Evolutionary conservation across 345 rosid genomes (phyloP).

Genomic region (Gossypium bickii): DNA sequence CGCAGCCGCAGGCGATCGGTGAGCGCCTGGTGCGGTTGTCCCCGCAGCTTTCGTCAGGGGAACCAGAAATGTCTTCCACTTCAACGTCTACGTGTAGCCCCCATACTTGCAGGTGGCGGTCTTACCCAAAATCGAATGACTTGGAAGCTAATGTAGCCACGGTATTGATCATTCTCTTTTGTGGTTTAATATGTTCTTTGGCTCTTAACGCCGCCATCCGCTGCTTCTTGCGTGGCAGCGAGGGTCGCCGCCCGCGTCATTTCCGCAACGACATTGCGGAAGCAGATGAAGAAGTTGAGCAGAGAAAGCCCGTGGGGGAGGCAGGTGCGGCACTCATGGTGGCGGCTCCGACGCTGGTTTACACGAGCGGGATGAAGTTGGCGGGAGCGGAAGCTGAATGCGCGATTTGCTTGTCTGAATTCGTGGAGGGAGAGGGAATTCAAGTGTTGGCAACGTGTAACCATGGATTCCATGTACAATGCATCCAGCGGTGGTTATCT

Average conservation of each 20-base stretch:
- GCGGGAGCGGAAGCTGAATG: conserved; percentile 55
- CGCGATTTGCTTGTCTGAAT: conserved; percentile 71
- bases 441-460: conserved; percentile 55
- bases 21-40: conserved; percentile 7
- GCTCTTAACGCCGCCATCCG: conserved; percentile 60
- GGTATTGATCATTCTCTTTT: conserved; percentile 48
- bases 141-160: conserved; percentile 46
- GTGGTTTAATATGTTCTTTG: conserved; percentile 56
- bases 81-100: conserved; percentile 30
- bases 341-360: conserved; percentile 35
- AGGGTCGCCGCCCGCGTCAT: conserved; percentile 3
- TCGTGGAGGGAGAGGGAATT: conserved; percentile 54
- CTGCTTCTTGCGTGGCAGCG: conserved; percentile 39
- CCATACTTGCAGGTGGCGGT: conserved; percentile 36
- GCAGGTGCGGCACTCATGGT: conserved; percentile 15
- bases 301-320: conserved; percentile 31
- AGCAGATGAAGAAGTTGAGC: conserved; percentile 16
- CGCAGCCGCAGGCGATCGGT: neutral
- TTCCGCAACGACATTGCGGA: conserved; percentile 6
- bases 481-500: conserved; percentile 61
- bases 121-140: conserved; percentile 40
- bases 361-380: conserved; percentile 38
- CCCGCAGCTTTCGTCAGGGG: conserved; percentile 20
- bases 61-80: conserved; percentile 27
- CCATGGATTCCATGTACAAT: conserved; percentile 72